Evolutionary conservation across 306 rosid species (phyloP).

Genomic region (Glycyrrhiza uralensis): DNA sequence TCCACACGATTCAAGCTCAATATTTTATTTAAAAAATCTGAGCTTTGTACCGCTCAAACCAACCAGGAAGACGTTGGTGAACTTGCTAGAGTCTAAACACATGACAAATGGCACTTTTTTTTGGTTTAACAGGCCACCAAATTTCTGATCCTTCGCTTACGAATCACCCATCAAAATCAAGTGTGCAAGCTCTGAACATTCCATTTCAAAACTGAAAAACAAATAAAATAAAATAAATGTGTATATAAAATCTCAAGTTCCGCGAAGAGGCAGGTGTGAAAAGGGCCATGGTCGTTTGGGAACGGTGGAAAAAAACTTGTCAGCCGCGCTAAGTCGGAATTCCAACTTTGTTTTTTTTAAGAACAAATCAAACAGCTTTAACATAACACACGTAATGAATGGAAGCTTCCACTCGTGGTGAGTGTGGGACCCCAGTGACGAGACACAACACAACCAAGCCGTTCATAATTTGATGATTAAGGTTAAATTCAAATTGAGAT

Average conservation of each 20-base stretch:
- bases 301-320: neutral
- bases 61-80: too few relatives aligned
- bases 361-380: conserved; percentile 22
- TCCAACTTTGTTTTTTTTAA: neutral
- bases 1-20: too few relatives aligned
- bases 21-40: too few relatives aligned
- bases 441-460: neutral
- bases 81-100: too few relatives aligned
- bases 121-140: conserved; percentile 35
- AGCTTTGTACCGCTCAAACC: too few relatives aligned
- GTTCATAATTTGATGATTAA: neutral
- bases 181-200: neutral
- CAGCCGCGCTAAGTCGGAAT: neutral
- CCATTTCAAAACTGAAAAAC: neutral
- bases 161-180: conserved; percentile 20
- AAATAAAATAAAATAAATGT: neutral
- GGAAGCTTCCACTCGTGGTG: conserved; percentile 43
- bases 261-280: conserved; percentile 33
- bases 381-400: conserved; percentile 28
- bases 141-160: neutral
- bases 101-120: conserved; percentile 12
- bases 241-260: neutral
- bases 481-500: neutral
- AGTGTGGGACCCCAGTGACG: neutral
- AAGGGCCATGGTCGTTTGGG: neutral